Evolutionary conservation across 208 protist genomes (phyloP), one percentile per base, ranked within the genome.

Genomic region (Trypanosoma cruzi): DNA sequence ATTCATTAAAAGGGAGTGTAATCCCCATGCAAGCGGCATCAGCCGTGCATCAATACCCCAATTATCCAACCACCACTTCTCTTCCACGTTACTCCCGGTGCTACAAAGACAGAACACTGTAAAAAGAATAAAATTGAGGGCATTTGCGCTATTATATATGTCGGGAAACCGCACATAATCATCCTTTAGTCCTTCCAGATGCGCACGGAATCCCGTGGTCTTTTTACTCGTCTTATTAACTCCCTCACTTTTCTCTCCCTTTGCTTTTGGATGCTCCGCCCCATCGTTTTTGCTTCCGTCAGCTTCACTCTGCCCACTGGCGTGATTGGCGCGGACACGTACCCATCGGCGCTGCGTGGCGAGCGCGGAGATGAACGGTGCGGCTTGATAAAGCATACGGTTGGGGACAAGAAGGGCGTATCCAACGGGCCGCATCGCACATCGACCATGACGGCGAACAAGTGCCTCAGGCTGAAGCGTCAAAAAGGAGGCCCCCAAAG

Each of bases 91-190:
- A 68, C 82, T 94, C 37, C 89, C 89, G 5, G 92, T 97, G 68
- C 85, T 93, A 77, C 84, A 93, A 48, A 97, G 75, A 70, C 92
- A 97, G 71, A 97, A 97, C 48, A 91, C 74, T 24, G 89, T 93
- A 74, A 97, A 97, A 60, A 97, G 58, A 50, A 97, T 40, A 62
- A 97, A 95, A 67, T 93, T 90, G 49, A 95, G 76, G n/a, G 73
- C 74, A 70, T 95, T 97, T 36, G 84, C 86, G 64, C 81, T 91
- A 84, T 97, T 97, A 75, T 97, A 97, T 53, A 97, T 97, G 63
- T 94, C 86, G 4, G 88, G 84, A 58, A 93, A 94, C 36, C 80
- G 86, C 42, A 72, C 58, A 73, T 86, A 86, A 68, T 97, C 92
- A 31, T 90, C 73, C 37, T 77, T 77, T 32, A 97, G 77, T 62